Conservation (phyloP, 768 basidiomycete genomes). For the Boletus edulis region DNA sequence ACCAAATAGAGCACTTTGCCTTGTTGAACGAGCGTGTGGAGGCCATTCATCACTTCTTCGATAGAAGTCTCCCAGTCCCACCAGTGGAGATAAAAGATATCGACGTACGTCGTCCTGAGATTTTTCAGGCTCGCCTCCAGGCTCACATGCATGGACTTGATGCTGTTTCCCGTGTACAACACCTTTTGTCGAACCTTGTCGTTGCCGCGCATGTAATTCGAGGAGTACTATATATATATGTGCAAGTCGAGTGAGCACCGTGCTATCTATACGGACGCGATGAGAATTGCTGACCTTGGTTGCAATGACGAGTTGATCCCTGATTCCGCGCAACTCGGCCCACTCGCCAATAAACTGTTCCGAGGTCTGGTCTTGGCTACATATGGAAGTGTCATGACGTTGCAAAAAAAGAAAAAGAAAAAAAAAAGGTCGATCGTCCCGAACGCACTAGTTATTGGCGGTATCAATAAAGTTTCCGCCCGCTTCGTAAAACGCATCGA, state of each 20-base stretch:
- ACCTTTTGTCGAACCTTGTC: constrained; percentile 16
- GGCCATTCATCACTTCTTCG: constrained; percentile 39
- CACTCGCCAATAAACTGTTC: constrained; percentile 54
- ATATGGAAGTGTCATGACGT: too few species aligned
- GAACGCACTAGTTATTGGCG: constrained; percentile 41
- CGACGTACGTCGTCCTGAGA: constrained; percentile 46
- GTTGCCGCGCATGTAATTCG: constrained; percentile 15
- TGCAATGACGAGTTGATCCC: constrained; percentile 48
- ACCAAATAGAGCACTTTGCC: constrained; percentile 41
- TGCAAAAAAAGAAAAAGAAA: not conserved
- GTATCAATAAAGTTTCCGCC: constrained; percentile 53
- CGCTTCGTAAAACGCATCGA: constrained; percentile 42
- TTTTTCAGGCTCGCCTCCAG: constrained; percentile 40
- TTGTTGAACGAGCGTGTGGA: constrained; percentile 36
- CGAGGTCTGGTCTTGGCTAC: constrained; percentile 52
- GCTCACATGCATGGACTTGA: constrained; percentile 33
- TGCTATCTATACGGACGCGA: not conserved
- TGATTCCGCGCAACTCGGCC: constrained; percentile 39
- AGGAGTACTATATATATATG: constrained; percentile 6
- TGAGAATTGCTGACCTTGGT: constrained; percentile 30
- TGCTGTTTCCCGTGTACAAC: constrained; percentile 37
- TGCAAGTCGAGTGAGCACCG: constrained; percentile 7
- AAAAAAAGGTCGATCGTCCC: not conserved
- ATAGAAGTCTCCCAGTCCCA: constrained; percentile 39
- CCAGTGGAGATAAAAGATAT: constrained; percentile 29